A percentile compares a stretch with the other conserved stretches of the same genome.
These are phyloP conservation scores for Pseudopithomyces maydicus DNA, from an alignment of 2,329 filamentous ascomycete genomes.

Conservation along the genomic window DNA sequence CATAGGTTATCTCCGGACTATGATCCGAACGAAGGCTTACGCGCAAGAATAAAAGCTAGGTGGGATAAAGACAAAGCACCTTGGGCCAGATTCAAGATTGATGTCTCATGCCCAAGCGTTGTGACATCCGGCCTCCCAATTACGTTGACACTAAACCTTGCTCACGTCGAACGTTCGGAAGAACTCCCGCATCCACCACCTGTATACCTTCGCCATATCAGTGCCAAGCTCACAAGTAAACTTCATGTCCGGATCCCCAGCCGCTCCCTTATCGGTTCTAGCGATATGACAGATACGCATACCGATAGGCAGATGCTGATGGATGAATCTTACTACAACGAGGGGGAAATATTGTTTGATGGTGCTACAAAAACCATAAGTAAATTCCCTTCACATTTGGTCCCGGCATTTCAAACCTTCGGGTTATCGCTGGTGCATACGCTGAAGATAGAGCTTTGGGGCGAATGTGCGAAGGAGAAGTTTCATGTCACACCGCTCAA, in stretches of 20 bases:
- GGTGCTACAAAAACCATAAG: conserved; percentile 19
- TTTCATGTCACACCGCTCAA: conserved; percentile 18
- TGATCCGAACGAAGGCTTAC: conserved; percentile 19
- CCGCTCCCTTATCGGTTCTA: not conserved
- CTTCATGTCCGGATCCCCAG: conserved; percentile 22
- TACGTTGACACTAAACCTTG: conserved; percentile 21
- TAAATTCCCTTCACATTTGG: conserved; percentile 6
- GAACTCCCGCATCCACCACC: conserved; percentile 27
- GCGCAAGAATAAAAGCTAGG: conserved; percentile 25
- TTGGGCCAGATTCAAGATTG: conserved; percentile 27
- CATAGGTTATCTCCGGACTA: conserved; percentile 28
- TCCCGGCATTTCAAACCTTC: conserved; percentile 34
- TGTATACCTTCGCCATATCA: conserved; percentile 28
- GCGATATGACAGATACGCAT: conserved; percentile 7
- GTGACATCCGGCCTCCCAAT: conserved; percentile 22
- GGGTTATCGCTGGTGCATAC: conserved; percentile 28
- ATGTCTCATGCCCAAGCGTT: conserved; percentile 26
- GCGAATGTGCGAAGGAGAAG: conserved; percentile 32
- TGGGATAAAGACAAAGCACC: conserved; percentile 25
- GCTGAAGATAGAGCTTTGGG: conserved; percentile 30
- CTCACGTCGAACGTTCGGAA: conserved; percentile 31
- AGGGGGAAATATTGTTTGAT: conserved; percentile 21
- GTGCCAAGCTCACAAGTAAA: conserved; percentile 23
- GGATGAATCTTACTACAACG: conserved; percentile 22
- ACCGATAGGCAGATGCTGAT: conserved; percentile 16